Conservation (phyloP, 345 rosid species). For the Linum usitatissimum region DNA sequence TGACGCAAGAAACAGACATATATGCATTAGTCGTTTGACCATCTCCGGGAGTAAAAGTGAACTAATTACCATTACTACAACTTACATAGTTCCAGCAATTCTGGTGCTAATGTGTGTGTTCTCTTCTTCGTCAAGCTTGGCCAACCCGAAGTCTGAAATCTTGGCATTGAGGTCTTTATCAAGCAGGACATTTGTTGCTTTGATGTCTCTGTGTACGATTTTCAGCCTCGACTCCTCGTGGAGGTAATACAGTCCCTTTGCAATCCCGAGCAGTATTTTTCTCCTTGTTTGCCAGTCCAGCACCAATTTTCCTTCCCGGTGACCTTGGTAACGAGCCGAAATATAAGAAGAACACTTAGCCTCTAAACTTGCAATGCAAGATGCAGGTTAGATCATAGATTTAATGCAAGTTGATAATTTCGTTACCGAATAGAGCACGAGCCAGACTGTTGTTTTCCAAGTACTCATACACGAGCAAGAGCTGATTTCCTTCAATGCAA, state of each 20-base stretch:
- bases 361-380: background rate
- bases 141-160: slow-evolving; percentile 65
- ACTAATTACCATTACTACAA: background rate
- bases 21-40: background rate
- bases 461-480: slow-evolving; percentile 52
- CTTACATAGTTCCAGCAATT: slow-evolving; percentile 64
- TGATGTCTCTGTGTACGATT: slow-evolving; percentile 65
- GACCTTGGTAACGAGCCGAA: slow-evolving; percentile 22
- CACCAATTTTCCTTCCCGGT: slow-evolving; percentile 28
- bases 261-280: slow-evolving; percentile 41
- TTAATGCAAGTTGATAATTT: too few species aligned
- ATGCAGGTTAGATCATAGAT: background rate
- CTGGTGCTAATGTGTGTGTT: slow-evolving; percentile 65
- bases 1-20: slow-evolving; percentile 8
- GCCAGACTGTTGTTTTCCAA: slow-evolving; percentile 57
- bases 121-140: slow-evolving; percentile 67
- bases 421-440: slow-evolving; percentile 50
- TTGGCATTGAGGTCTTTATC: slow-evolving; percentile 50
- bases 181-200: slow-evolving; percentile 63
- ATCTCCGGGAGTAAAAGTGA: background rate
- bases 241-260: slow-evolving; percentile 46
- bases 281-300: slow-evolving; percentile 52
- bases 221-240: slow-evolving; percentile 66
- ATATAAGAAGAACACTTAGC: background rate
- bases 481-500: slow-evolving; percentile 55